phyloP scores from a whole-genome alignment of 106 monocot genomes.

The Xerophyta viscosa region DNA sequence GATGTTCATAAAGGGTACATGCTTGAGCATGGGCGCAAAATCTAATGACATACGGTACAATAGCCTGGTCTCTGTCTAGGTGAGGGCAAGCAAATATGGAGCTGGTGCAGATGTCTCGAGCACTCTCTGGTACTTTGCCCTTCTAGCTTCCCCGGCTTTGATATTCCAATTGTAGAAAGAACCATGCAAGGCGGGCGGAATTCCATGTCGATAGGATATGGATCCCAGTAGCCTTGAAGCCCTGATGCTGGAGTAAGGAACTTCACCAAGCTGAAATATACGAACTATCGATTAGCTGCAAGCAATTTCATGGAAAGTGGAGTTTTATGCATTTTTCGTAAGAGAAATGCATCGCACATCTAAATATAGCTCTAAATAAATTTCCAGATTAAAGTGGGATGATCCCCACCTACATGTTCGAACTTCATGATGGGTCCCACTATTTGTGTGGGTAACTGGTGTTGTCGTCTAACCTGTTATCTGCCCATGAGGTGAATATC shows the following conservation, averaged over 20 bases:
- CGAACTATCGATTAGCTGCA: too few relatives aligned
- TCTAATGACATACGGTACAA: constrained; percentile 94
- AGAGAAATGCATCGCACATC: too few relatives aligned
- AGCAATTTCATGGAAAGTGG: too few relatives aligned
- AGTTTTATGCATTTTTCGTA: too few relatives aligned
- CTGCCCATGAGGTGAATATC: too few relatives aligned
- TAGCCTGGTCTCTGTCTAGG: constrained; percentile 79
- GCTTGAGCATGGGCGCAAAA: constrained; percentile 80
- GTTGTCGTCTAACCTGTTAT: too few relatives aligned
- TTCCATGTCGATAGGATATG: constrained; percentile 99
- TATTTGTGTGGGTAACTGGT: too few relatives aligned
- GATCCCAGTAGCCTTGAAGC: constrained; percentile 97
- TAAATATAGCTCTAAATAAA: too few relatives aligned
- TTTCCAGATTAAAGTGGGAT: too few relatives aligned
- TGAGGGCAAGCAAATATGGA: constrained; percentile 90
- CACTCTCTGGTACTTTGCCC: constrained; percentile 69
- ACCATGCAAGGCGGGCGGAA: constrained; percentile 95
- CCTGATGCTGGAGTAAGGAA: constrained; percentile 89
- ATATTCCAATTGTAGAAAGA: constrained; percentile 90
- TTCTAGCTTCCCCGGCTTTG: constrained; percentile 92
- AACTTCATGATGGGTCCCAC: too few relatives aligned
- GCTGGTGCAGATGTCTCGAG: constrained; percentile 87
- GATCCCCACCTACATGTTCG: too few relatives aligned
- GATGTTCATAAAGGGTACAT: constrained; percentile 77
- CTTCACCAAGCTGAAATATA: constrained; percentile 79